phyloP scores from a whole-genome alignment of 371 early-diverging fungal genomes.

The Mucor saturninus region DNA sequence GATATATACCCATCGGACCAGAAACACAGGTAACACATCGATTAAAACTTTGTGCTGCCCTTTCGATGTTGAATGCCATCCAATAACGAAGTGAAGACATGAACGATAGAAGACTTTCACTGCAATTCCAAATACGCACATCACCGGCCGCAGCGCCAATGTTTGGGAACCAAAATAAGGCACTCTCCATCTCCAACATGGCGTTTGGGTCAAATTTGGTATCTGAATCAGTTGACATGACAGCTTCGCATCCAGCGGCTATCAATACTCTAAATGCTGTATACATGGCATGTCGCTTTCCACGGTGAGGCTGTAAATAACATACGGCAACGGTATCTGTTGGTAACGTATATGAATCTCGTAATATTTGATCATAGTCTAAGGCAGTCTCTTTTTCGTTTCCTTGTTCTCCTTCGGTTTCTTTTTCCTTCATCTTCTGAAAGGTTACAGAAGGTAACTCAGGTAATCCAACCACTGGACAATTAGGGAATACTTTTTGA shows the following conservation, averaged over 20 bases:
- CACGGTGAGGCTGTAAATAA: slow-evolving; percentile 64
- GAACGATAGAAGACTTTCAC: slow-evolving; percentile 53
- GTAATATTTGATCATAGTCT: slow-evolving; percentile 20
- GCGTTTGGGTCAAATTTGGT: slow-evolving; percentile 64
- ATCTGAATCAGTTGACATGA: slow-evolving; percentile 72
- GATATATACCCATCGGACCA: slow-evolving; percentile 72
- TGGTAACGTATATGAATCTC: slow-evolving; percentile 33
- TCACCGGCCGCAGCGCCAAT: slow-evolving; percentile 71
- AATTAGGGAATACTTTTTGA: slow-evolving; percentile 56
- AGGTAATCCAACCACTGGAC: slow-evolving; percentile 50
- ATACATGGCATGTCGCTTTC: slow-evolving; percentile 71
- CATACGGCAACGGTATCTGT: slow-evolving; percentile 53
- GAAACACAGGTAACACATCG: slow-evolving; percentile 70
- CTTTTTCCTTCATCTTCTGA: slow-evolving; percentile 24
- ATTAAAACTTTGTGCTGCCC: slow-evolving; percentile 69
- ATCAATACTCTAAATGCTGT: slow-evolving; percentile 63
- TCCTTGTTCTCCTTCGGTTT: slow-evolving; percentile 5
- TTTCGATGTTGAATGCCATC: slow-evolving; percentile 76
- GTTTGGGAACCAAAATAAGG: slow-evolving; percentile 53
- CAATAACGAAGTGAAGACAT: slow-evolving; percentile 71
- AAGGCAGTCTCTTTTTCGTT: not conserved
- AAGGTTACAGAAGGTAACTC: slow-evolving; percentile 48
- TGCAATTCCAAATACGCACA: slow-evolving; percentile 66
- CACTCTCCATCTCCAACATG: slow-evolving; percentile 54
- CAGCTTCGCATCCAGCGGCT: slow-evolving; percentile 59